Conservation (phyloP, 2,329 filamentous ascomycete genomes). For the Aureobasidium sp. region DNA sequence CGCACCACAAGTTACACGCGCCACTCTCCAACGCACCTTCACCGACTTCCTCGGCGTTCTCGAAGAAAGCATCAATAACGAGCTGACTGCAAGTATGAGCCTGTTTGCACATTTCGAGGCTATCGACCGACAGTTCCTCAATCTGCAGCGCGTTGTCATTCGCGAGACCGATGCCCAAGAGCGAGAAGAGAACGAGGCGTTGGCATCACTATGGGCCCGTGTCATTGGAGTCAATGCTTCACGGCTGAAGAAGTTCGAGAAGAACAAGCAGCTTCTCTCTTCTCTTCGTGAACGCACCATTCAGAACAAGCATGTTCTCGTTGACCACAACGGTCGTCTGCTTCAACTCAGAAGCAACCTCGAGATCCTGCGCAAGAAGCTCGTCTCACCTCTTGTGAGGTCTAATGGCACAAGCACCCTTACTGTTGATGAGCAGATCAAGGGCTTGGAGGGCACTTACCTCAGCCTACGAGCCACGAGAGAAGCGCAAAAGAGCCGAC, state of each 20-base stretch:
- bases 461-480: slow-evolving; percentile 68
- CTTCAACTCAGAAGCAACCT: slow-evolving; percentile 79
- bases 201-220: slow-evolving; percentile 78
- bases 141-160: slow-evolving; percentile 75
- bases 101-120: slow-evolving; percentile 87
- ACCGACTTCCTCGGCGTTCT: slow-evolving; percentile 79
- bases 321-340: slow-evolving; percentile 79
- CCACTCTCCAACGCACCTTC: slow-evolving; percentile 78
- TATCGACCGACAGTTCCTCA: slow-evolving; percentile 85
- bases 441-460: slow-evolving; percentile 72
- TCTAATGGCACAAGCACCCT: slow-evolving; percentile 61
- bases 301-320: slow-evolving; percentile 76
- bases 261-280: slow-evolving; percentile 72
- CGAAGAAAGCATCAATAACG: slow-evolving; percentile 80
- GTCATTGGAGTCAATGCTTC: slow-evolving; percentile 70
- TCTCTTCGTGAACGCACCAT: slow-evolving; percentile 78
- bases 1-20: slow-evolving; percentile 69
- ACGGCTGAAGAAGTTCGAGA: slow-evolving; percentile 82
- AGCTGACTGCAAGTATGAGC: slow-evolving; percentile 70
- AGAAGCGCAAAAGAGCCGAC: slow-evolving; percentile 71
- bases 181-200: slow-evolving; percentile 69
- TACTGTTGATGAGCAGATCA: slow-evolving; percentile 77
- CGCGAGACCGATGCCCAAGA: slow-evolving; percentile 79
- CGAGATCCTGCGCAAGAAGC: slow-evolving; percentile 73
- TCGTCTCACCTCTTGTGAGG: slow-evolving; percentile 76